Base-by-base conservation (phyloP, 495 filamentous ascomycete genomes). In the Trichoderma gamsii region DNA sequence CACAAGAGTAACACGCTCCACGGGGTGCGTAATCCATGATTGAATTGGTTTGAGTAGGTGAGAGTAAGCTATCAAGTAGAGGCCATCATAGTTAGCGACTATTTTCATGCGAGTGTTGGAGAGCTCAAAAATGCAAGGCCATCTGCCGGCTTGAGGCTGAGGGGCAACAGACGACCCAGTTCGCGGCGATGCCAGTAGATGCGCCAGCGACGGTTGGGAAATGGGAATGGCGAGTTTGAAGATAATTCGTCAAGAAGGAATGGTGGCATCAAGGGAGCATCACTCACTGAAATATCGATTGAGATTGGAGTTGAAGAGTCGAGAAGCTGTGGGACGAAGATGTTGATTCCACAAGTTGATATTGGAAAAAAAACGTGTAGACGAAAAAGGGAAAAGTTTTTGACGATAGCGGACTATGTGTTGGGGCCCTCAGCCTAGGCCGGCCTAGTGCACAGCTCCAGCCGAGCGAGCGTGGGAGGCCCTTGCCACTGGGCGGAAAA, bases 1-100 rank as follows among this genome's bases (percentile, higher is more conserved):
- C 63, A 66, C 65, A 66, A 46, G 65, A 66, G 65, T 66, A 66
- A 46, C 65, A 66, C 27, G 65, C 65, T 43, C 65, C 41, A 18
- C 41, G 65, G 41, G 65, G 41, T 9, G n/a, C 9, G 43, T 46
- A 66, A 13, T 66, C 65, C 65, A 66, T 66, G 38, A 44, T 43
- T 65, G 63, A 65, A 23, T 21, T 43, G 63, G 35, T 61, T 61
- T 23, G 56, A 43, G 63, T 38, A 64, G 61, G 29, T 63, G 59
- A 43, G 35, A 65, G 18, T 23, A 43, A 15, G 16, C 35, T 65
- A 32, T 12, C 13, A 43, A 29, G 23, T 43, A 5, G 25, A 61
- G 27, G 8, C 27, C 11, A 32, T 27, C 25, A 29, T 1, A 15
- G 56, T 61, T 21, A 61, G 56, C 56, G 27, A 61, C 56, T 11